phyloP scores from a whole-genome alignment of 768 basidiomycete species.

The Suillus lakei region DNA sequence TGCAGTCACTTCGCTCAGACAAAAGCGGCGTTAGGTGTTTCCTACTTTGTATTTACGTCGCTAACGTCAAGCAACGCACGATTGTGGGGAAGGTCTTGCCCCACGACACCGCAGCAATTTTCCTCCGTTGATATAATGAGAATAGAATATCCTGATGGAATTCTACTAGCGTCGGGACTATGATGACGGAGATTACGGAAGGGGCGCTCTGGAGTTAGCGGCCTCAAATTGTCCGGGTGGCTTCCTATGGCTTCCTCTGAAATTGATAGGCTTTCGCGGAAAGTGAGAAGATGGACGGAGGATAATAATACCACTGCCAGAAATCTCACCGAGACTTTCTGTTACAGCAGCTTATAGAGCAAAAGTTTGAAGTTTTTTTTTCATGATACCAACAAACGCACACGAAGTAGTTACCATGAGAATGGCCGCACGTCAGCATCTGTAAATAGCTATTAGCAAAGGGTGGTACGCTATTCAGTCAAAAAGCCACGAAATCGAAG shows the following conservation, averaged over 20 bases:
- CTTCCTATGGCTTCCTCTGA: conserved; percentile 21
- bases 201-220: conserved; percentile 33
- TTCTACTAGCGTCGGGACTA: conserved; percentile 6
- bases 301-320: conserved; percentile 22
- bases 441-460: conserved; percentile 15
- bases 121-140: background rate
- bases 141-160: background rate
- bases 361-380: background rate
- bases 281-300: conserved; percentile 20
- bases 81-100: conserved; percentile 5
- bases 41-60: conserved; percentile 6
- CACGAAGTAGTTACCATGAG: conserved; percentile 14
- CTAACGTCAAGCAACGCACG: conserved; percentile 3
- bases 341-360: background rate
- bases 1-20: conserved; percentile 2
- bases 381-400: background rate
- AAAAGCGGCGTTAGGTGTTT: conserved; percentile 8
- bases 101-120: conserved; percentile 2
- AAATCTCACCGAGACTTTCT: background rate
- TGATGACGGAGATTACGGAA: conserved; percentile 40
- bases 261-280: conserved; percentile 41
- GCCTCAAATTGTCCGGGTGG: conserved; percentile 12
- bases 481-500: conserved; percentile 20
- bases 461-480: conserved; percentile 19
- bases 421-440: conserved; percentile 27